Conservation (phyloP, 345 rosid species). For the Pugionium cornutum region DNA sequence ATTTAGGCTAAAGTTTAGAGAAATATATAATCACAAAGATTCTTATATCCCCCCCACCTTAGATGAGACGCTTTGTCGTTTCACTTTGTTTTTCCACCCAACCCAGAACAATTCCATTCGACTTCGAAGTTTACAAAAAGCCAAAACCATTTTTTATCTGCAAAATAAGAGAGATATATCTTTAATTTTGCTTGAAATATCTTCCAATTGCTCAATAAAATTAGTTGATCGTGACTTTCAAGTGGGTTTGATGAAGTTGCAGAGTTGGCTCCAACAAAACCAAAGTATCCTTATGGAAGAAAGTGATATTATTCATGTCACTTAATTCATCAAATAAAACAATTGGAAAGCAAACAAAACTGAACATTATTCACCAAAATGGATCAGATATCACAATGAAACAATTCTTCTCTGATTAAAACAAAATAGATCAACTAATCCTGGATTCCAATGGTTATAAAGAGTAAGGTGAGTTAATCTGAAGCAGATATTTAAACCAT, state of each 20-base stretch:
- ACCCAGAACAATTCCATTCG: conserved; percentile 19
- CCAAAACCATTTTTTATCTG: neutral
- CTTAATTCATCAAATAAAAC: conserved; percentile 19
- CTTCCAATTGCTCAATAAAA: too few species aligned
- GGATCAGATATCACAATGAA: neutral
- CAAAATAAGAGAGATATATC: too few species aligned
- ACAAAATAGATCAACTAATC: neutral
- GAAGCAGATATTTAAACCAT: conserved; percentile 32
- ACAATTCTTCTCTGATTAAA: conserved; percentile 5
- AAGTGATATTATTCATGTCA: conserved; percentile 18
- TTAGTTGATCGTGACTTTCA: neutral
- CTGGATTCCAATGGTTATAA: neutral
- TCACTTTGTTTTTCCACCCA: conserved; percentile 40
- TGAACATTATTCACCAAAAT: conserved; percentile 1
- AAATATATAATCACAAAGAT: conserved; percentile 17
- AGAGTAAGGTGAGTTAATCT: conserved; percentile 24
- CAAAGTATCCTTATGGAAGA: neutral
- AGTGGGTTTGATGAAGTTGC: conserved; percentile 14
- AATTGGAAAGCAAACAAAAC: conserved; percentile 8
- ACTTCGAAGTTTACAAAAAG: neutral
- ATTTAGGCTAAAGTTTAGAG: conserved; percentile 23
- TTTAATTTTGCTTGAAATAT: too few species aligned
- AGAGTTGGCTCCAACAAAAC: conserved; percentile 8
- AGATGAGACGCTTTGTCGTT: conserved; percentile 39
- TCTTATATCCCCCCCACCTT: conserved; percentile 25